Percentiles rank a stretch among this genome's conserved stretches.
Conservation (phyloP, 2,329 filamentous ascomycete species). For the Monosporascus ibericus region DNA sequence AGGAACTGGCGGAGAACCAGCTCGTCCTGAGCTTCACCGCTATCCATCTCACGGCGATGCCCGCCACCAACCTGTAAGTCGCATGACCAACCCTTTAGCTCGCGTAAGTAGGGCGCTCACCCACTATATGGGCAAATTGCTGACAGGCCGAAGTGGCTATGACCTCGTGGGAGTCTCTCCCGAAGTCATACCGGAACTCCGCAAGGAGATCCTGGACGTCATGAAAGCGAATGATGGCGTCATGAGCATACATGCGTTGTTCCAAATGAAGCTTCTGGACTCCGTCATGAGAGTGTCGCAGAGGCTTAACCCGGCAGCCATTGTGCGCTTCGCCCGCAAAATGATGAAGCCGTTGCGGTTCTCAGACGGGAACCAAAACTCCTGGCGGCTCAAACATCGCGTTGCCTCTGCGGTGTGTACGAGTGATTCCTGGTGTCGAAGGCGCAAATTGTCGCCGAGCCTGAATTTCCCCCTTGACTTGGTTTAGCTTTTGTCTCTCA, state of each 20-base stretch:
- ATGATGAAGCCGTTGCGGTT: slow-evolving; percentile 32
- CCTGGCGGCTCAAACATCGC: slow-evolving; percentile 36
- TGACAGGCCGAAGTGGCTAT: slow-evolving; percentile 31
- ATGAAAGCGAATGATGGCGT: slow-evolving; percentile 27
- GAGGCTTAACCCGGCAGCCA: slow-evolving; percentile 17
- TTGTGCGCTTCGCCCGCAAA: slow-evolving; percentile 38
- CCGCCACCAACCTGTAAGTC: slow-evolving; percentile 33
- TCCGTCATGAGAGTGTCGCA: slow-evolving; percentile 30
- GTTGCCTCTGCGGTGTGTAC: slow-evolving; percentile 15
- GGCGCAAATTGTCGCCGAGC: no score
- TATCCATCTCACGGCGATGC: slow-evolving; percentile 42
- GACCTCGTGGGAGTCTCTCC: slow-evolving; percentile 39
- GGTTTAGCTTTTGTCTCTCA: no score
- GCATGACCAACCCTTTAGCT: no score
- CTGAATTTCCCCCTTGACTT: no score
- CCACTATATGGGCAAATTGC: no score
- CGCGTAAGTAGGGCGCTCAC: no score
- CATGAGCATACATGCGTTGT: slow-evolving; percentile 25
- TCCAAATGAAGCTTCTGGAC: slow-evolving; percentile 32
- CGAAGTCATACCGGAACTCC: slow-evolving; percentile 41
- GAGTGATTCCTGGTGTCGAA: no score
- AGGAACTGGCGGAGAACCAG: slow-evolving; percentile 32
- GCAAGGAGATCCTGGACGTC: slow-evolving; percentile 39
- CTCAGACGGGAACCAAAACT: slow-evolving; percentile 23
- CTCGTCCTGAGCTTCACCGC: slow-evolving; percentile 39